Conservation (phyloP, 352 stramenopile genomes). For the Phytophthora europaea region DNA sequence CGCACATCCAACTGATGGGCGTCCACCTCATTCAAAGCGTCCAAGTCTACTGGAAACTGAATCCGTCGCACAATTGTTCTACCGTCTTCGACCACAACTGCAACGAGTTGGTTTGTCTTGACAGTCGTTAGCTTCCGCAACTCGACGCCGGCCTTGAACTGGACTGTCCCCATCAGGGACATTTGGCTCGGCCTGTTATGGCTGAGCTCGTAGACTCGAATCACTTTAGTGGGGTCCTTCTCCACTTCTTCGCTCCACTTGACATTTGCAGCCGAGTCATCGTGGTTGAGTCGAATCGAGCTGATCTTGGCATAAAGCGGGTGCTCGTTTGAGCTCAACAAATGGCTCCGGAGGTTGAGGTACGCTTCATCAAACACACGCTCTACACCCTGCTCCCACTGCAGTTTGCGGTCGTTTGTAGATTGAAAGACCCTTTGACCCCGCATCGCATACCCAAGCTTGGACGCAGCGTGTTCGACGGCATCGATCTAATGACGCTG, state of each 20-base stretch:
- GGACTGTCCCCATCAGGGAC: constrained; percentile 15
- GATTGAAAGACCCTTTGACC: constrained; percentile 2
- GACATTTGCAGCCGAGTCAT: constrained; percentile 8
- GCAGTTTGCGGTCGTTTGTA: not conserved
- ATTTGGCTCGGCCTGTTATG: not conserved
- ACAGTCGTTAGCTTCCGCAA: constrained; percentile 23
- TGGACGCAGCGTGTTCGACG: not conserved
- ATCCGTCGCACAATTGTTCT: constrained; percentile 27
- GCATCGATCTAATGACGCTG: constrained; percentile 5
- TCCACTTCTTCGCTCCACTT: constrained; percentile 25
- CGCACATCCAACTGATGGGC: constrained; percentile 10
- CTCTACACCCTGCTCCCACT: not conserved
- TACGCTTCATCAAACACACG: not conserved
- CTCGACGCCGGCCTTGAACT: constrained; percentile 22
- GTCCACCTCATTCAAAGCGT: not conserved
- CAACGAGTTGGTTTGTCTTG: constrained; percentile 21
- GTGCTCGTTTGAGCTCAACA: not conserved
- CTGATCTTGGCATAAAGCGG: not conserved
- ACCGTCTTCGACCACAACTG: constrained; percentile 22
- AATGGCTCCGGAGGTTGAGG: not conserved
- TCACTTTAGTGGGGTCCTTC: constrained; percentile 27
- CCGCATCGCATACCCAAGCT: not conserved
- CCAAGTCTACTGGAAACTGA: constrained; percentile 3
- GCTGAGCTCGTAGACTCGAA: constrained; percentile 17
- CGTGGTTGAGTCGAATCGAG: not conserved